Percentiles rank a stretch among this genome's conserved stretches.
These are phyloP conservation scores for Calonectria naviculata DNA, from an alignment of 2,329 filamentous ascomycete genomes.

Conservation along the genomic window DNA sequence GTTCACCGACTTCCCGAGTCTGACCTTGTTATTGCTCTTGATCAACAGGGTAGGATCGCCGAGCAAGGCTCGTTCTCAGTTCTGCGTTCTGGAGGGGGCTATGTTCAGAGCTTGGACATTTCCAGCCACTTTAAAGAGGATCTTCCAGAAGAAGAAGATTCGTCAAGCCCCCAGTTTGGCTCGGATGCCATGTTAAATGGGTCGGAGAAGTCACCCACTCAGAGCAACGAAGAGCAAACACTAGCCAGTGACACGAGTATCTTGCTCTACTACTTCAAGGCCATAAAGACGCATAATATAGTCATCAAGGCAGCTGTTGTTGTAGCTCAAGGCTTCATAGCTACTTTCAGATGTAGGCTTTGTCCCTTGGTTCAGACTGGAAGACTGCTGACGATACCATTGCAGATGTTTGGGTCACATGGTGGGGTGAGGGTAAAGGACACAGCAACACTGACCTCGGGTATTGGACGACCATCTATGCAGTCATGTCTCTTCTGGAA, in stretches of 20 bases:
- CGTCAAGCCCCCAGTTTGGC: neutral
- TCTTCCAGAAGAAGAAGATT: slow-evolving; percentile 1
- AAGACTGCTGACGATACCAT: neutral
- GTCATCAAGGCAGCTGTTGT: slow-evolving; percentile 26
- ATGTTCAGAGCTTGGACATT: slow-evolving; percentile 50
- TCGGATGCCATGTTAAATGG: neutral
- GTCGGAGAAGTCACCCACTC: neutral
- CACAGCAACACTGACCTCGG: slow-evolving; percentile 38
- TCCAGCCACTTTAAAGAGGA: slow-evolving; percentile 33
- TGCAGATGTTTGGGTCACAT: slow-evolving; percentile 44
- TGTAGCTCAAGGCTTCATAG: slow-evolving; percentile 29
- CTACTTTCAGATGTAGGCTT: slow-evolving; percentile 40
- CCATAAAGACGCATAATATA: slow-evolving; percentile 35
- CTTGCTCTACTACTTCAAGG: slow-evolving; percentile 43
- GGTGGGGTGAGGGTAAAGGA: slow-evolving; percentile 45
- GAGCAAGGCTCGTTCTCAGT: slow-evolving; percentile 54
- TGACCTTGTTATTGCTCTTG: slow-evolving; percentile 57
- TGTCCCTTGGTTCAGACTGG: fast-evolving
- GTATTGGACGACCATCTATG: slow-evolving; percentile 45
- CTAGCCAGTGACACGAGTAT: slow-evolving; percentile 37
- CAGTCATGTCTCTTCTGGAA: slow-evolving; percentile 37
- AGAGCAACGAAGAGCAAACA: neutral
- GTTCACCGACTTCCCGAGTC: slow-evolving; percentile 50
- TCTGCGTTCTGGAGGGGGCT: slow-evolving; percentile 48
- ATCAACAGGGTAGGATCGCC: slow-evolving; percentile 49